These are phyloP conservation scores for Phytophthora tubulina DNA, from an alignment of 352 stramenopile genomes.

Conservation along the genomic window DNA sequence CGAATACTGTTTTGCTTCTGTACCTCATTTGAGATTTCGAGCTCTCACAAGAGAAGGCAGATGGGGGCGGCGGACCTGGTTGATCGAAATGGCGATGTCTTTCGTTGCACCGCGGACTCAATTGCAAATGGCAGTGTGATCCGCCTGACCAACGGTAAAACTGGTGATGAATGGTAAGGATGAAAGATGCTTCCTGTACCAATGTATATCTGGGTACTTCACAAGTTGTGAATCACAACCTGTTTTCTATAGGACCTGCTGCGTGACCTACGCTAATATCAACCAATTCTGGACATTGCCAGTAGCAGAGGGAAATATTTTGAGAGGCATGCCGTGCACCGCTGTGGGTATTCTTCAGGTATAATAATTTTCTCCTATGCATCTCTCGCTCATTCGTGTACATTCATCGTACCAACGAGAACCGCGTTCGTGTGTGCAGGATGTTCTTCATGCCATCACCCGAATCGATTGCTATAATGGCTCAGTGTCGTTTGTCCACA, in stretches of 20 bases:
- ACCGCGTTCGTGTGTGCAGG: not conserved
- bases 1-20: no score
- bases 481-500: conserved; percentile 5
- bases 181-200: no score
- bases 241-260: conserved; percentile 12
- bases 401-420: no score
- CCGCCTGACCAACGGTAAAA: conserved; percentile 3
- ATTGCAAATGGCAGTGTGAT: conserved; percentile 2
- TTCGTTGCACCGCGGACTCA: not conserved
- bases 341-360: conserved; percentile 23
- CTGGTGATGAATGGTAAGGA: conserved; percentile 4
- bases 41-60: no score
- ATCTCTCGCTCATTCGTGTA: not conserved
- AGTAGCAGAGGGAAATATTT: not conserved
- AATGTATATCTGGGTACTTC: no score
- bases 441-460: not conserved
- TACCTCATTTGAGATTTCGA: no score
- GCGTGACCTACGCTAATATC: conserved; percentile 11
- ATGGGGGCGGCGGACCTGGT: no score
- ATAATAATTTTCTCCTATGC: not conserved
- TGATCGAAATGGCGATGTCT: no score
- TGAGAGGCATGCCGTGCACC: not conserved
- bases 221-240: no score
- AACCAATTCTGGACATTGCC: conserved; percentile 8
- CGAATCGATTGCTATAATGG: not conserved